These are phyloP conservation scores for Cercospora citrullina DNA, from an alignment of 2,329 filamentous ascomycete genomes.

Conservation along the genomic window DNA sequence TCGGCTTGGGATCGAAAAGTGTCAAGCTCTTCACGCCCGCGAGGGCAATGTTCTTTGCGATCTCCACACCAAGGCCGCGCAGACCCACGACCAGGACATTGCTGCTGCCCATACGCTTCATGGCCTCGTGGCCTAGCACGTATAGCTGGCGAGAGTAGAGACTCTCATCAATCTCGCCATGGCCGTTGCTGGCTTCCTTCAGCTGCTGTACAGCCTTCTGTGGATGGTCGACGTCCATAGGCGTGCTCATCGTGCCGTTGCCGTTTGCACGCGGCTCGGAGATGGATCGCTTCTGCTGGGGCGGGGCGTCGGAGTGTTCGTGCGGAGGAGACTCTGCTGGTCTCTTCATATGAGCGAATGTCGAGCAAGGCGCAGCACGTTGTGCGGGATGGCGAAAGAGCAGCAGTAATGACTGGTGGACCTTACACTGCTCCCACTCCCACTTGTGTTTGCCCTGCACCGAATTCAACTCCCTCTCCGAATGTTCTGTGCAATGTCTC, in stretches of 20 bases:
- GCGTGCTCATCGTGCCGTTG: constrained; percentile 41
- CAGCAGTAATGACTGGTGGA: constrained; percentile 5
- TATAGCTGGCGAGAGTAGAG: constrained; percentile 69
- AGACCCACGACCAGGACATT: constrained; percentile 90
- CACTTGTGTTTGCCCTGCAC: background rate
- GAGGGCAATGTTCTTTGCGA: constrained; percentile 97
- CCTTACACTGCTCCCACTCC: constrained; percentile 10
- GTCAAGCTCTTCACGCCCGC: constrained; percentile 97
- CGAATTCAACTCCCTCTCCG: background rate
- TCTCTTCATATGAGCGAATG: constrained; percentile 25
- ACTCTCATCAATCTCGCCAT: constrained; percentile 67
- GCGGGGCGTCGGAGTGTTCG: constrained; percentile 19
- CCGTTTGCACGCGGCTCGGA: constrained; percentile 23
- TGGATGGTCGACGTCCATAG: constrained; percentile 62
- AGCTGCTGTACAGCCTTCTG: constrained; percentile 60
- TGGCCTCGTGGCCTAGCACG: constrained; percentile 75
- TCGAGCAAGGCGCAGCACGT: constrained; percentile 1
- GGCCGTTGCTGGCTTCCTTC: constrained; percentile 47
- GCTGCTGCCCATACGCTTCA: constrained; percentile 98
- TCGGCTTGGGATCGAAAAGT: constrained; percentile 83
- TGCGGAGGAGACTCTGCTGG: constrained; percentile 21
- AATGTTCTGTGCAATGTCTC: background rate
- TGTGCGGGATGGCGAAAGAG: background rate
- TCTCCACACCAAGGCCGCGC: constrained; percentile 93
- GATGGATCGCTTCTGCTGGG: constrained; percentile 19